These are phyloP conservation scores for Carpinus viminea DNA, from an alignment of 306 rosid species.

Conservation along the genomic window DNA sequence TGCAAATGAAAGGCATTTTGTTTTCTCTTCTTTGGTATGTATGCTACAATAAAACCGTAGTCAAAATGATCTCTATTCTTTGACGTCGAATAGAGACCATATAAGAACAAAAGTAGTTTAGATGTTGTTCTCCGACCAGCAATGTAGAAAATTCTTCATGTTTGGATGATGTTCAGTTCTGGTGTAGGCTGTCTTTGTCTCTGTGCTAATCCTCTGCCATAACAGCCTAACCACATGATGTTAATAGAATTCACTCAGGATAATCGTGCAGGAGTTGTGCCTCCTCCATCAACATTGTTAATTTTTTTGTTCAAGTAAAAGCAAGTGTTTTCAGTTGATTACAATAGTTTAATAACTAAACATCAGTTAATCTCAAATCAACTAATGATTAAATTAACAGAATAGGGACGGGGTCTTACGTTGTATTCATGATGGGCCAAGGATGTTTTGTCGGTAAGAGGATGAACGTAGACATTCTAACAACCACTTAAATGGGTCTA, in stretches of 20 bases:
- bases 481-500: background rate
- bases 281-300: background rate
- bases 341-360: conserved; percentile 4
- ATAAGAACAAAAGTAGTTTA: too few species aligned
- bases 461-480: background rate
- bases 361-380: background rate
- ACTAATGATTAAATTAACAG: conserved; percentile 15
- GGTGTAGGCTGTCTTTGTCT: background rate
- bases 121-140: too few species aligned
- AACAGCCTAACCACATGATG: too few species aligned
- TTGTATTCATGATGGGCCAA: conserved; percentile 1
- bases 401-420: background rate
- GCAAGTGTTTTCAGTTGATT: background rate
- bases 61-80: background rate
- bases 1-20: background rate
- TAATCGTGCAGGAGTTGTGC: background rate
- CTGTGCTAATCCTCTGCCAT: too few species aligned
- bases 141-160: too few species aligned
- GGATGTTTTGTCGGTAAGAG: conserved; percentile 26
- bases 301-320: too few species aligned
- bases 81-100: too few species aligned
- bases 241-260: background rate
- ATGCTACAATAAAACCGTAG: background rate
- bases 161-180: too few species aligned
- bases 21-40: background rate